A percentile compares a stretch with the other conserved stretches of the same genome.
Evolutionary conservation across 768 basidiomycete species (phyloP).

Genomic region (Mycena haematopus): DNA sequence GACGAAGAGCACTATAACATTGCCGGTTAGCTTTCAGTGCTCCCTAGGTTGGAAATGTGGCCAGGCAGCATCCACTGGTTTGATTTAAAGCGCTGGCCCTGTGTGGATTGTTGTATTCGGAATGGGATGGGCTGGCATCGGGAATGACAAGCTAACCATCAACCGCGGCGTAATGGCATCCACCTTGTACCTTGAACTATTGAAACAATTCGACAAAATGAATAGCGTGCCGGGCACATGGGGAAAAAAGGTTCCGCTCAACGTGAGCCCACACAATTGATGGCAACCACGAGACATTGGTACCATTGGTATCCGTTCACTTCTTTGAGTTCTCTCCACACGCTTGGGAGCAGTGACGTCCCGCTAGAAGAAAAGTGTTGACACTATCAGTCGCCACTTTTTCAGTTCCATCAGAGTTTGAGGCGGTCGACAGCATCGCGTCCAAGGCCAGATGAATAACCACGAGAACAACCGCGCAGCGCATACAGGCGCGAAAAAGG

Average conservation of each 20-base stretch:
- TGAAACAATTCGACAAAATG: neutral
- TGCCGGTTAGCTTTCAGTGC: conserved; percentile 20
- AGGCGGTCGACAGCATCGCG: neutral
- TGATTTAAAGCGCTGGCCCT: too few relatives aligned
- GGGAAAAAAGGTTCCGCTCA: conserved; percentile 12
- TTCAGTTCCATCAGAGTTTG: neutral
- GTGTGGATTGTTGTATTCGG: too few relatives aligned
- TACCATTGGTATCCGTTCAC: conserved; percentile 15
- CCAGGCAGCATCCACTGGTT: neutral
- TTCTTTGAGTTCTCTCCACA: conserved; percentile 12
- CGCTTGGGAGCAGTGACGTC: conserved; percentile 7
- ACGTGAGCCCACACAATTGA: conserved; percentile 5
- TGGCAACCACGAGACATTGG: conserved; percentile 16
- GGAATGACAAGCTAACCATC: conserved; percentile 7
- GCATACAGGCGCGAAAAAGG: conserved; percentile 3
- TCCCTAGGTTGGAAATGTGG: conserved; percentile 5
- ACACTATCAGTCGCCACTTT: conserved; percentile 7
- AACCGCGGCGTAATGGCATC: conserved; percentile 4
- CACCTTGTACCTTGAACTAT: neutral
- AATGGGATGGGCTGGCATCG: conserved; percentile 2
- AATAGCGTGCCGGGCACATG: conserved; percentile 6
- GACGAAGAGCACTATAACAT: conserved; percentile 26
- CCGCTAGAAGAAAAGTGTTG: neutral
- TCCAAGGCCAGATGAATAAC: neutral
- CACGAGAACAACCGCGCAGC: neutral